These are phyloP conservation scores for Tetrahymena malaccensis DNA, from an alignment of 73 alveolate genomes.

Conservation along the genomic window DNA sequence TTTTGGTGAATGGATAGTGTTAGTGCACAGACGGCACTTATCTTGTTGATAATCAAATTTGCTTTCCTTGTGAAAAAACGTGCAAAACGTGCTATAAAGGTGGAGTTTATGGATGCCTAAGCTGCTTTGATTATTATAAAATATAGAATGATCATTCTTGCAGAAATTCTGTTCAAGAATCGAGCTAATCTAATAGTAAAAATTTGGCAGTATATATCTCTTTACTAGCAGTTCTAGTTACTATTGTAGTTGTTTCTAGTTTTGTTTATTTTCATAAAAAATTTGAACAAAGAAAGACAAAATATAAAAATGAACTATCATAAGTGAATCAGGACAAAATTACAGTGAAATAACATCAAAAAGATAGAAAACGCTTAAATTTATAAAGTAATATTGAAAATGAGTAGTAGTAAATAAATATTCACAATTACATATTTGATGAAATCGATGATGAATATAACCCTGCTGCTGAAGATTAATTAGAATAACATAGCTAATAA, in stretches of 20 bases:
- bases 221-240: neutral
- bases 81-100: neutral
- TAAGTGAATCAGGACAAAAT: neutral
- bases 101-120: neutral
- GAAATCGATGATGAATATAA: neutral
- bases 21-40: neutral
- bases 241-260: neutral
- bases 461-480: neutral
- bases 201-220: neutral
- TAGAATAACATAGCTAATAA: neutral
- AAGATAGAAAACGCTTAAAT: neutral
- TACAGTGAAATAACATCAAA: neutral
- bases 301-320: neutral
- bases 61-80: neutral
- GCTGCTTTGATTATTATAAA: neutral
- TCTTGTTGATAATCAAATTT: neutral
- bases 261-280: neutral
- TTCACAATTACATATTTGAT: neutral
- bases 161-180: neutral
- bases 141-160: neutral
- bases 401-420: neutral
- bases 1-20: neutral
- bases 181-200: neutral
- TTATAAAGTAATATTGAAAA: neutral
- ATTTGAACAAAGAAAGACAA: neutral